Conservation (phyloP, 805 yeast genomes). For the Pichia phayaonensis region DNA sequence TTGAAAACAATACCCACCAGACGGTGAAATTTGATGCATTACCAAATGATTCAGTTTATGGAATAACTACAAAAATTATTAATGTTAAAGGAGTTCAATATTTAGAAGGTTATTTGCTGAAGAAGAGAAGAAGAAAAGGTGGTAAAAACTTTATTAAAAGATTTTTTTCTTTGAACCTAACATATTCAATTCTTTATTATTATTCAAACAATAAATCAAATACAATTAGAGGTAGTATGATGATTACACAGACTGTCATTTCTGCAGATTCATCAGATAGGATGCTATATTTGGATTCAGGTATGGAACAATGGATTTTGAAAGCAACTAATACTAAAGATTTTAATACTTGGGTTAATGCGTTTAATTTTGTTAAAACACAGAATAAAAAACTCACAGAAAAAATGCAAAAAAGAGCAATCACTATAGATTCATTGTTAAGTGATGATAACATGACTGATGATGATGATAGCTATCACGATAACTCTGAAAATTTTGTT, state of each 20-base stretch:
- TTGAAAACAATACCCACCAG: background rate
- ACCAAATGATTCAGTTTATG: constrained; percentile 9
- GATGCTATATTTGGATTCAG: constrained; percentile 82
- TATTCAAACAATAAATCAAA: constrained; percentile 63
- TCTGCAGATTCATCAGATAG: constrained; percentile 63
- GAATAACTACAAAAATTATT: constrained; percentile 23
- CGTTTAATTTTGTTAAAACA: constrained; percentile 50
- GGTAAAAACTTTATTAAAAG: constrained; percentile 82
- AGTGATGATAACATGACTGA: background rate
- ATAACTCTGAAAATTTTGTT: background rate
- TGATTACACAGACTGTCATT: constrained; percentile 71
- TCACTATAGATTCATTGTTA: background rate
- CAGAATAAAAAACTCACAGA: constrained; percentile 17
- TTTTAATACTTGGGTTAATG: constrained; percentile 77
- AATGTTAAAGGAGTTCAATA: constrained; percentile 59
- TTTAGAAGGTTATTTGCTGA: constrained; percentile 70
- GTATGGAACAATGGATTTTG: constrained; percentile 89
- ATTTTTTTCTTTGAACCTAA: constrained; percentile 74
- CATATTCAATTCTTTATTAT: constrained; percentile 77
- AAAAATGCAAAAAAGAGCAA: background rate
- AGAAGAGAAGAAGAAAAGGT: constrained; percentile 63
- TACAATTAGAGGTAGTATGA: constrained; percentile 86
- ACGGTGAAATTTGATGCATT: constrained; percentile 25
- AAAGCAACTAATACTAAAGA: constrained; percentile 59
- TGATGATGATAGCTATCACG: background rate